Base-by-base conservation (phyloP, 306 rosid genomes). In the Dryas alaskensis region DNA sequence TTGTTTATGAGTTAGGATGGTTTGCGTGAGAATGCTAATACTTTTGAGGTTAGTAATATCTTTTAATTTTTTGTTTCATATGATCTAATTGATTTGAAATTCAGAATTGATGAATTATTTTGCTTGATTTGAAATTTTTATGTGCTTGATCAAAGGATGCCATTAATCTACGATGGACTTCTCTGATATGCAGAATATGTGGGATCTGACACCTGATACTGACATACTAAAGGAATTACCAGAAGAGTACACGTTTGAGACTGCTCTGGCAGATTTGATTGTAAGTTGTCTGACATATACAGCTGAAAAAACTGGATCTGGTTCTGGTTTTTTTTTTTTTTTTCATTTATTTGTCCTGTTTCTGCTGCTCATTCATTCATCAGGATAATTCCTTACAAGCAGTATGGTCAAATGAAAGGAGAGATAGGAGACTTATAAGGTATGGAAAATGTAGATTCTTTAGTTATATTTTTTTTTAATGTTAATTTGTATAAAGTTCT, bases 381-480 rank as follows among this genome's bases (percentile, higher is more conserved):
- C 86, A 89, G 92, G 95, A 89, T 77, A 89, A 89, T 80, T 86
- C 92, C 66, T 79, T 87, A 79, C 92, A 89, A 75, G 95, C 89
- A 1, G 89, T 89, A 19, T 89, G 95, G 95, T 82, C 78, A 43
- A 87, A 76, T 37, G 22, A 40, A 6, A 22, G 52, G 31, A 65
- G 69, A 7, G 27, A 81, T n/a, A 58, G 73, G 45, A 83, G 82
- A 79, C 69, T 81, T 43, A 60, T 89, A 19, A 71, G 87, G 91
- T 85, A 73, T 44, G 72, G 12, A 12, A 46, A 39, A 17, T 53
- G 64, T 54, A 54, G 22, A 70, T 69, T 43, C 12, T 6, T 17
- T 4, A 53, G 7, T 54, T 42, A 11, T 9, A 10, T 19, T 16
- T 25, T 16, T 8, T 8, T 62, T 67, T 67, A 50, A 51, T 51